Base-by-base conservation (phyloP, 345 rosid species). In the Citrus trifoliata region DNA sequence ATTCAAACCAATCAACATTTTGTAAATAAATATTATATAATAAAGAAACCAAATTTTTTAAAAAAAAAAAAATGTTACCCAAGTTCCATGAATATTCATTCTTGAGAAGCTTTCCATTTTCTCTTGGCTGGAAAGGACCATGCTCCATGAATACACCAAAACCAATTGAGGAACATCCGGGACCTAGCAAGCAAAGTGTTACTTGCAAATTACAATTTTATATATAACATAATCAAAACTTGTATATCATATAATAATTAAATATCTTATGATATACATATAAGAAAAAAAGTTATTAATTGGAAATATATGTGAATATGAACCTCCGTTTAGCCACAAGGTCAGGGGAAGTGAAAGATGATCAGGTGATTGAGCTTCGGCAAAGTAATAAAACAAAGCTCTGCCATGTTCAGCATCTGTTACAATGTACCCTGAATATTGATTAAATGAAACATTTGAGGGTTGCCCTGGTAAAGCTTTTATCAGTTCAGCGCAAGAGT, bases 151-250 rank as follows among this genome's bases (percentile, higher is more conserved):
- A 83, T 12, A 85, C 82, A 10, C 85, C 85, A 61, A 77, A 80
- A 25, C 88, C 87, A 73, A 85, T 72, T 25, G 87, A 85, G 48
- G 90, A 88, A 75, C 86, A 87, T 22, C 80, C 90, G 7, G 86
- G 83, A 8, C 88, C 88, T 82, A 69, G 10, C 63, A 3, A 35
- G 22, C 22, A 6, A 12, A 46, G 51, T 12, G 51, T 46, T 46
- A 42, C 51, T 42, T 42, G 13, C 51, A 10, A 42, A 42, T 40
- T 42, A 10, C 37, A 28, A 19, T 51, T 48, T 5, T 3, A 48
- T 28, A 32, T 51, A 46, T 21, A 30, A 40, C 18, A 22, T 18
- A 16, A 55, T 55, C 22, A 76, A 33, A 22, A n/a, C 12, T 58
- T n/a, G 2, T 66, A 7, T 3, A 32, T 8, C 12, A 33, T 18